phyloP scores from a whole-genome alignment of 768 basidiomycete species.

The Trametes cubensis region DNA sequence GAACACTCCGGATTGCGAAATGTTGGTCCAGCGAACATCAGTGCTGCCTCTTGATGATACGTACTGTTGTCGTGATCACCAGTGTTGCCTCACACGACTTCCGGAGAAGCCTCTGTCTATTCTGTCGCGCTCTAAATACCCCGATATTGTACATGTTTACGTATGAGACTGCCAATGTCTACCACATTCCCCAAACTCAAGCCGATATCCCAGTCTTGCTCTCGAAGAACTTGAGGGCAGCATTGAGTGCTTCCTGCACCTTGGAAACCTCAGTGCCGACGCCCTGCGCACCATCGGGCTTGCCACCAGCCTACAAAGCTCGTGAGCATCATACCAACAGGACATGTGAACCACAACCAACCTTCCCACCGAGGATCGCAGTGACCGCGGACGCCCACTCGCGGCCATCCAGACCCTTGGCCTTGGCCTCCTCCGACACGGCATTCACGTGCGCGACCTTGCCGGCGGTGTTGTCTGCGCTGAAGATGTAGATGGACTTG shows the following conservation, averaged over 20 bases:
- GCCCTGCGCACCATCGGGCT: constrained; percentile 90
- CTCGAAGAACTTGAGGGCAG: constrained; percentile 50
- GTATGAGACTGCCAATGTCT: constrained; percentile 13
- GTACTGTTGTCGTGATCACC: constrained; percentile 3
- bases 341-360: constrained; percentile 35
- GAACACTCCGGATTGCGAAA: too few species aligned
- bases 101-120: constrained; percentile 2
- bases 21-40: not conserved
- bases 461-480: constrained; percentile 62
- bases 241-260: constrained; percentile 65
- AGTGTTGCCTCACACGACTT: not conserved
- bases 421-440: constrained; percentile 64
- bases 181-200: not conserved
- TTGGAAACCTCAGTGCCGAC: constrained; percentile 69
- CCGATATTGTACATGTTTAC: constrained; percentile 24
- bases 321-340: not conserved
- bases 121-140: constrained; percentile 10
- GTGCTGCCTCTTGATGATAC: not conserved
- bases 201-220: constrained; percentile 19
- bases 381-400: constrained; percentile 83
- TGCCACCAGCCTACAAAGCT: constrained; percentile 79
- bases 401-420: constrained; percentile 77
- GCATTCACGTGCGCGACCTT: constrained; percentile 90
- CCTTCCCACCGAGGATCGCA: constrained; percentile 89
- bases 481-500: constrained; percentile 90